Percentiles rank a stretch among this genome's conserved stretches.
These are phyloP conservation scores for Solanum chmielewskii DNA, from an alignment of 257 asterid species.

Conservation along the genomic window DNA sequence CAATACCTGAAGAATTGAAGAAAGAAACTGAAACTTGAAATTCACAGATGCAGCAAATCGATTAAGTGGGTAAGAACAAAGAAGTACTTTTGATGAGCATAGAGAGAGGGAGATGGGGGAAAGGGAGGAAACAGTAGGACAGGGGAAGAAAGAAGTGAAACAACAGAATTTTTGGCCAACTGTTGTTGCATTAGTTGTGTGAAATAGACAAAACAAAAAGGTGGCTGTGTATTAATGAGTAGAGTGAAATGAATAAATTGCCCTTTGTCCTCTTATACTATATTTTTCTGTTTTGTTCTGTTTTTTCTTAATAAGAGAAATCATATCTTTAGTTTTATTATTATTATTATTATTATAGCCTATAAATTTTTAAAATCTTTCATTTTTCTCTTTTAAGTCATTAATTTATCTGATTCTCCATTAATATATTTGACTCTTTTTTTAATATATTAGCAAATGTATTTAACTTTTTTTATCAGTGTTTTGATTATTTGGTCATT, in stretches of 20 bases:
- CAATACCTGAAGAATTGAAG: slow-evolving; percentile 20
- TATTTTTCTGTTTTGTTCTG: neutral
- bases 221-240: slow-evolving; percentile 10
- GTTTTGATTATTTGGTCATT: no score
- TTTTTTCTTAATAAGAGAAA: neutral
- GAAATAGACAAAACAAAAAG: slow-evolving; percentile 22
- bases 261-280: neutral
- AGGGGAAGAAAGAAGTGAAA: neutral
- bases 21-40: neutral
- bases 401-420: no score
- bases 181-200: slow-evolving; percentile 13
- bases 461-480: no score
- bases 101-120: neutral
- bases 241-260: slow-evolving; percentile 11
- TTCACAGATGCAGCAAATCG: neutral
- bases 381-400: no score
- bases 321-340: no score
- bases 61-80: slow-evolving; percentile 6
- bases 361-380: no score
- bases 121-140: neutral
- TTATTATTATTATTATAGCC: no score
- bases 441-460: no score
- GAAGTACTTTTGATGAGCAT: neutral
- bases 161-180: neutral
- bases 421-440: no score